phyloP scores from a whole-genome alignment of 176 grass and related monocot species.

The Cenchrus purpureus region DNA sequence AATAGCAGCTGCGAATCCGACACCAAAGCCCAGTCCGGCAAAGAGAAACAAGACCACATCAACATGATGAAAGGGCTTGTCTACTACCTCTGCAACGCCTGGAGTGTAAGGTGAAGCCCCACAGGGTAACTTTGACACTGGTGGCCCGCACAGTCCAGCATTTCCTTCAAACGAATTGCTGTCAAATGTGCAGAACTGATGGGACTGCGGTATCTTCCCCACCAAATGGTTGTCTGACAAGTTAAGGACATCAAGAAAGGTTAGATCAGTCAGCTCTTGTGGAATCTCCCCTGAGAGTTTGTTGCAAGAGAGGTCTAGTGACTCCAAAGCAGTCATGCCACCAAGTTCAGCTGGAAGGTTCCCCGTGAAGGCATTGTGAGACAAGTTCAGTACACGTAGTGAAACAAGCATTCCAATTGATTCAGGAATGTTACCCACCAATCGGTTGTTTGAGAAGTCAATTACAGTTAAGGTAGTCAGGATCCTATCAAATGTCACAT shows the following conservation, averaged over 20 bases:
- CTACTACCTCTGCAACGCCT: no score
- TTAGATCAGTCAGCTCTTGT: conserved; percentile 20
- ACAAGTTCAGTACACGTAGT: neutral
- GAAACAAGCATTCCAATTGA: neutral
- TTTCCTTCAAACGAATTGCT: neutral
- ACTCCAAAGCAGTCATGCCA: neutral
- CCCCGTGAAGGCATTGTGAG: neutral
- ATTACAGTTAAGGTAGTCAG: neutral
- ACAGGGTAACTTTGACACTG: conserved; percentile 17
- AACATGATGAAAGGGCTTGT: neutral
- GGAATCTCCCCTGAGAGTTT: conserved; percentile 18
- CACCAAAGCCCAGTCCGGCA: neutral
- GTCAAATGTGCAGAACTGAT: neutral
- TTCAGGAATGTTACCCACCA: neutral
- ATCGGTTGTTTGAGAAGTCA: no score
- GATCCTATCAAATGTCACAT: neutral
- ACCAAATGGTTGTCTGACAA: conserved; percentile 39
- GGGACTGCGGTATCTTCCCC: conserved; percentile 31
- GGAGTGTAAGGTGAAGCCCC: neutral
- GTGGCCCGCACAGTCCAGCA: neutral
- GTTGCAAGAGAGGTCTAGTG: conserved; percentile 16
- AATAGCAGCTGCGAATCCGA: conserved; percentile 11
- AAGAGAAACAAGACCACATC: conserved; percentile 26
- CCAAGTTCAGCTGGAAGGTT: conserved; percentile 4
- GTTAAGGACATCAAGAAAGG: conserved; percentile 14